phyloP scores from a whole-genome alignment of 2,329 filamentous ascomycete species.

The Curvularia spicifera region DNA sequence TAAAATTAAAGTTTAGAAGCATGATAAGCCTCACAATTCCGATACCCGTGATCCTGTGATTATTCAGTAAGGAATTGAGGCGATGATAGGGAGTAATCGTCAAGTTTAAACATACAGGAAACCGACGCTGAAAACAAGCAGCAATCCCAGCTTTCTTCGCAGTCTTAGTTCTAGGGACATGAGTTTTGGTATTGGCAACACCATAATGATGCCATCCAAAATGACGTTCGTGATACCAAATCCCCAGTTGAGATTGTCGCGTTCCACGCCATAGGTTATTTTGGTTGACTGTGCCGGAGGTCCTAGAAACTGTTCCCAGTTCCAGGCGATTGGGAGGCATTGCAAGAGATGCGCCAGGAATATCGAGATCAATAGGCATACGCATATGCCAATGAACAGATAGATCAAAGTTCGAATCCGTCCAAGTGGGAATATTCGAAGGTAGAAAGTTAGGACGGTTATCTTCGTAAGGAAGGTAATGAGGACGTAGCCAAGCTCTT shows the following conservation, averaged over 20 bases:
- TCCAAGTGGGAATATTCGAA: constrained; percentile 2
- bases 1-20: neutral
- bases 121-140: neutral
- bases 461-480: constrained; percentile 2
- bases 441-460: neutral
- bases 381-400: neutral
- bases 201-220: neutral
- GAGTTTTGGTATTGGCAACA: neutral
- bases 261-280: neutral
- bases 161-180: neutral
- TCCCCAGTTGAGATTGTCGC: neutral
- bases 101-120: neutral
- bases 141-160: neutral
- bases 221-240: constrained; percentile 3
- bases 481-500: neutral
- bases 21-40: neutral
- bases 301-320: neutral
- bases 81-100: neutral
- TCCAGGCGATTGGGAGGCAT: neutral
- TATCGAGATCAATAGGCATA: neutral
- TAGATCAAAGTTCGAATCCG: neutral
- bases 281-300: neutral
- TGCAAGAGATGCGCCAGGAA: neutral
- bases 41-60: neutral
- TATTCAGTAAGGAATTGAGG: neutral